Percentiles rank a stretch among this genome's conserved stretches.
Conservation (phyloP, 164 flowering plant species). For the Dillenia suffruticosa region DNA sequence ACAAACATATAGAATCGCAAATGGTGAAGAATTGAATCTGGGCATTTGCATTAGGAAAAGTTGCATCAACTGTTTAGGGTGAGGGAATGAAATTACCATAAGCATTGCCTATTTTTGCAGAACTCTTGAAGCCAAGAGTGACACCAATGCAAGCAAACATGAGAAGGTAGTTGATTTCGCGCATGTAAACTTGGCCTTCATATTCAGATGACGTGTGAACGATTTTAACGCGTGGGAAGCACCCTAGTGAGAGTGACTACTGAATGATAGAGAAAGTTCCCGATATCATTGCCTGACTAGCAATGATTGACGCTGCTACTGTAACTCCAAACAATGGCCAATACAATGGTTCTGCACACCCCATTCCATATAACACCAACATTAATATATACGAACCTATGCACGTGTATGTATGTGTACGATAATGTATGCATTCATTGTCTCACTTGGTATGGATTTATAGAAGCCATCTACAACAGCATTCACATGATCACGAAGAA, state of each 20-base stretch:
- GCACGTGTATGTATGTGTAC: too few species aligned
- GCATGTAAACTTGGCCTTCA: slow-evolving; percentile 27
- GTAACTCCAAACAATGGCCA: slow-evolving; percentile 22
- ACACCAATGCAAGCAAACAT: slow-evolving; percentile 22
- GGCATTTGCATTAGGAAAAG: too few species aligned
- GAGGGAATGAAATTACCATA: slow-evolving; percentile 13
- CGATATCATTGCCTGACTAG: slow-evolving; percentile 26
- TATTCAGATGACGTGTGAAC: slow-evolving; percentile 20
- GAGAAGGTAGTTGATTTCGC: slow-evolving; percentile 22
- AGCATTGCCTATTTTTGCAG: slow-evolving; percentile 21
- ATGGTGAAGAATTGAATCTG: too few species aligned
- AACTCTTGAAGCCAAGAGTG: slow-evolving; percentile 15
- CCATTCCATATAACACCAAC: not conserved
- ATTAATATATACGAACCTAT: not conserved
- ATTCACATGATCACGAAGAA: slow-evolving; percentile 12
- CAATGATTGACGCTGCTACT: slow-evolving; percentile 16
- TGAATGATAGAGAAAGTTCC: slow-evolving; percentile 19
- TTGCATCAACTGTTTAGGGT: too few species aligned
- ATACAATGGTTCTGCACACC: slow-evolving; percentile 11
- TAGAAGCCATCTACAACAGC: slow-evolving; percentile 19
- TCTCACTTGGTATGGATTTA: slow-evolving; percentile 20
- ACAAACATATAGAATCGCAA: too few species aligned
- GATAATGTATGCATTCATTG: too few species aligned
- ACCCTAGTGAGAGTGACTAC: slow-evolving; percentile 19
- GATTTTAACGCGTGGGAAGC: slow-evolving; percentile 23